Conservation (phyloP, 805 yeast species). For the Saccharomycopsis amapae region DNA sequence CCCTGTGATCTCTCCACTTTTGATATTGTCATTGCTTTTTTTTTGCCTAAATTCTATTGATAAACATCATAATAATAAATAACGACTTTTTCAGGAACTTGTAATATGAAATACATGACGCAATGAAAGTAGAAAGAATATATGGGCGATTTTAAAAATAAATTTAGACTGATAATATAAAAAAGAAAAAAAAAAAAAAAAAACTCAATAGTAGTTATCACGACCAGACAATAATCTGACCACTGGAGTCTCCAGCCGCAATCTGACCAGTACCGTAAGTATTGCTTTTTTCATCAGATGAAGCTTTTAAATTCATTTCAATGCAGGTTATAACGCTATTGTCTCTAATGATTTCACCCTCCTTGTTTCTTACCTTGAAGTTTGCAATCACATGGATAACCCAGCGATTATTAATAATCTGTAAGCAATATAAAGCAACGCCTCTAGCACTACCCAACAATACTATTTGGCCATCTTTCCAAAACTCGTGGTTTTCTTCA, state of each 20-base stretch:
- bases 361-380: slow-evolving; percentile 25
- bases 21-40: too few species aligned
- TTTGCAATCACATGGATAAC: slow-evolving; percentile 24
- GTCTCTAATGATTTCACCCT: slow-evolving; percentile 16
- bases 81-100: too few species aligned
- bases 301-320: slow-evolving; percentile 30
- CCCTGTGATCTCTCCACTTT: too few species aligned
- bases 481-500: slow-evolving; percentile 31
- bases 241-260: slow-evolving; percentile 47
- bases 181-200: not conserved
- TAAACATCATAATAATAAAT: too few species aligned
- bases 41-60: too few species aligned
- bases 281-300: slow-evolving; percentile 31
- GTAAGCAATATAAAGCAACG: slow-evolving; percentile 21
- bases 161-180: not conserved
- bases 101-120: too few species aligned
- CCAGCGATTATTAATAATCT: slow-evolving; percentile 27
- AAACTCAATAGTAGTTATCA: slow-evolving; percentile 21
- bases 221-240: slow-evolving; percentile 45
- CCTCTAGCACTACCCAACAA: slow-evolving; percentile 33
- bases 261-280: slow-evolving; percentile 35
- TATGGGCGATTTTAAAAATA: not conserved
- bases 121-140: not conserved
- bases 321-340: slow-evolving; percentile 27
- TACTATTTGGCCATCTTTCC: slow-evolving; percentile 33